Evolutionary conservation across 176 grass and related monocot species (phyloP), one percentile per base, ranked within the genome.

Genomic region (Carex scoparia): DNA sequence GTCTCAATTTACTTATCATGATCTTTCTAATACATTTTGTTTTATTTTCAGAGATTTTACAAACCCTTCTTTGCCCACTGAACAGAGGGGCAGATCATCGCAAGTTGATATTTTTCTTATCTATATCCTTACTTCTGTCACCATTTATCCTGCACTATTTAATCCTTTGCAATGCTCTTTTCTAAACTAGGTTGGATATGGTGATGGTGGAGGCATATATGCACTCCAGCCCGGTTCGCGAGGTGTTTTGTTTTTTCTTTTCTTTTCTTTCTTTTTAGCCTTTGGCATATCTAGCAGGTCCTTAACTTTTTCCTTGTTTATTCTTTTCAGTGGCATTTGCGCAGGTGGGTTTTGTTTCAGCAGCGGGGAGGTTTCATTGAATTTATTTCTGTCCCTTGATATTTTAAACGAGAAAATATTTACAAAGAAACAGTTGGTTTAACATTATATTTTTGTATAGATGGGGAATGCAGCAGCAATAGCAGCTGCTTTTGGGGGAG

Each of bases 11-110:
- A 48, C 53, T 65, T 18, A 37, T 80, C 1, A 27, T 68, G 38
- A 66, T 58, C n/a, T 8, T 19, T 37, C 13, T 67, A 19, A 82
- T 86, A 7, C 60, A 33, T 31, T 49, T 37, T 83, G 40, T 83
- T 82, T 11, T 66, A 69, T 68, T 28, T 86, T 61, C 86, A 91
- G 90, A 88, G 90, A 91, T 86, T 91, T 91, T 65, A 91, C 84
- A 57, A 89, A 91, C 73, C 90, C 90, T 74, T 88, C 84, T 11
- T 86, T 91, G 73, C 90, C 90, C n/a, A 89, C 90, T 2, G 89
- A 91, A 82, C 89, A 91, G 73, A 86, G 89, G 86, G 86, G 87
- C 33, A 88, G 84, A 89, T 85, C 90, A 54, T 86, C 87, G 82
- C 90, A 92, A 74, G 90, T 89, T 40, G 33, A 73, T 82, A 86